These are phyloP conservation scores for Tulasnella sp. DNA, from an alignment of 768 basidiomycete genomes.

Conservation along the genomic window DNA sequence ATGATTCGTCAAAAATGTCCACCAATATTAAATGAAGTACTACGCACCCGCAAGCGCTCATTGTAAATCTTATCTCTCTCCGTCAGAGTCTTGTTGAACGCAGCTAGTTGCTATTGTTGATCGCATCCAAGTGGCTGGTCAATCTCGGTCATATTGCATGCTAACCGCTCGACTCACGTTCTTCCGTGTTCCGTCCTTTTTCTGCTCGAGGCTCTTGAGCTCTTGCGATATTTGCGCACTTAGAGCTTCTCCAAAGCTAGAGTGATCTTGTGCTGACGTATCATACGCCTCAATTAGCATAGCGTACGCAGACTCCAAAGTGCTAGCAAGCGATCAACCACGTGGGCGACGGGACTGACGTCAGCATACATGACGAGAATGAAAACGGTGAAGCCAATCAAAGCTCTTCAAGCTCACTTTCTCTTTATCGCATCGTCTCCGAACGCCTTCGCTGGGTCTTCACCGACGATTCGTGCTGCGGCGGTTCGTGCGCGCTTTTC, in stretches of 20 bases:
- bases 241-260: conserved; percentile 51
- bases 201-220: conserved; percentile 46
- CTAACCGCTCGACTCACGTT: conserved; percentile 33
- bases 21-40: not conserved
- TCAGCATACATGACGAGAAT: conserved; percentile 1
- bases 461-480: conserved; percentile 44
- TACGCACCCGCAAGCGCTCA: conserved; percentile 57
- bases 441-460: conserved; percentile 53
- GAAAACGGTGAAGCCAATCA: not conserved
- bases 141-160: not conserved
- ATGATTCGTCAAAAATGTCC: not conserved
- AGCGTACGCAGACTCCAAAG: conserved; percentile 58
- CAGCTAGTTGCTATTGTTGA: conserved; percentile 43
- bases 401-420: conserved; percentile 34
- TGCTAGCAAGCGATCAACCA: conserved; percentile 33
- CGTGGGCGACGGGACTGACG: not conserved
- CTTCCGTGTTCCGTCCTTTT: conserved; percentile 55
- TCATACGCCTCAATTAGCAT: conserved; percentile 51
- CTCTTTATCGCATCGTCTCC: conserved; percentile 39
- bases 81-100: conserved; percentile 59
- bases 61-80: conserved; percentile 58
- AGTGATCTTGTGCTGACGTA: conserved; percentile 55
- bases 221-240: conserved; percentile 50
- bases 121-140: not conserved
- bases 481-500: conserved; percentile 59